Base-by-base conservation (phyloP, 169 alveolate species). In the Eimeria necatrix region DNA sequence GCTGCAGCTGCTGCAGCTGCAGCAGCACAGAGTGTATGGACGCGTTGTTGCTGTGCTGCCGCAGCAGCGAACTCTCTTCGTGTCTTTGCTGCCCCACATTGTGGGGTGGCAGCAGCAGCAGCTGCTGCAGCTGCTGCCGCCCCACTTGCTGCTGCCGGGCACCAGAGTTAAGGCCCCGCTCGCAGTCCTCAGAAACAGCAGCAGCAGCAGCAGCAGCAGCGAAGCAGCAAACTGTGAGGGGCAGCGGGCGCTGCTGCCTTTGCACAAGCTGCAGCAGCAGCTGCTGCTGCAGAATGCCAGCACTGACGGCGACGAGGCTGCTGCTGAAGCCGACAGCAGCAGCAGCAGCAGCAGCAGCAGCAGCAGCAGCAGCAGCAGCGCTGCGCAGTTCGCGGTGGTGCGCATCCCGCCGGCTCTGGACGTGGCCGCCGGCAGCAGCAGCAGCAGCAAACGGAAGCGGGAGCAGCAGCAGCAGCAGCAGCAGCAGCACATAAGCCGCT, bases 381-480 rank as follows among this genome's bases (percentile, higher is more conserved):
- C 22, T 76, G 87, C 87, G 0, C 87, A 32, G 32, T 76, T 76
- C 22, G 87, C 87, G 16, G 87, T 76, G 20, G 87, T 76, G 4
- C 87, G 87, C 5, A 41, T 76, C 3, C 87, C 87, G 12, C 83
- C 83, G 4, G 4, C 61, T 64, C 41, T 20, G 41, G 76, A 14
- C 41, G 76, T 5, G 8, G 76, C 76, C 9, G 76, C 76, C 5
- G 76, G 41, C 9, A 24, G 41, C 16, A 32, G 64, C 41, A 48
- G 87, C 61, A 32, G 61, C 56, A 76, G 87, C 87, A 76, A 48
- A 32, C 14, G 87, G 41, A 76, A 76, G 61, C 59, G 87, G 41
- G 61, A 76, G 87, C 87, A 48, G 87, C 87, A 76, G 87, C 46
- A 41, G 87, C 64, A 48, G 87, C 87, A 76, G 87, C 87, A 76